Conservation (phyloP, 768 basidiomycete genomes). For the Scleroderma bovista region DNA sequence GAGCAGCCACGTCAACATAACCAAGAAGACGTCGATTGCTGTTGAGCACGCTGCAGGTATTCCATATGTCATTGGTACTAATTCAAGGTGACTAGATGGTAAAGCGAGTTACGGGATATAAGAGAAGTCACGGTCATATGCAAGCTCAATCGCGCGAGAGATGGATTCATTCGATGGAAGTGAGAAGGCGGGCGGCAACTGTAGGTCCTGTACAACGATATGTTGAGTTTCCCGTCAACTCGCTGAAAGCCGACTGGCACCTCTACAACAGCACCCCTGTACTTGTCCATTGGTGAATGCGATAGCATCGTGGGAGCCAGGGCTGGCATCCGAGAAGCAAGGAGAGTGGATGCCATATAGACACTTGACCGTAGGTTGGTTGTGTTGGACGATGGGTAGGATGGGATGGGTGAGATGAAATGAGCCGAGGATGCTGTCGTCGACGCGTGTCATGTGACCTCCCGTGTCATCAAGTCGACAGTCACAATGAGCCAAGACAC, state of each 20-base stretch:
- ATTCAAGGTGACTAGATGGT: neutral
- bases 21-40: constrained; percentile 70
- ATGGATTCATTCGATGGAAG: constrained; percentile 69
- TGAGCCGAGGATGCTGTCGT: too few relatives aligned
- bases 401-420: neutral
- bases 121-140: constrained; percentile 92
- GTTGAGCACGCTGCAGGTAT: constrained; percentile 70
- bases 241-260: constrained; percentile 30
- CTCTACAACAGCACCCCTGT: constrained; percentile 89
- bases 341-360: constrained; percentile 6
- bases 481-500: constrained; percentile 10
- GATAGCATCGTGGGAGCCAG: constrained; percentile 1
- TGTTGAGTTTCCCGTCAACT: neutral
- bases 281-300: constrained; percentile 43
- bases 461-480: neutral
- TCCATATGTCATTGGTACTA: neutral
- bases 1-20: constrained; percentile 69
- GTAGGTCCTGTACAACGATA: constrained; percentile 52
- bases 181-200: constrained; percentile 84
- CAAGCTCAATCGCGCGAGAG: constrained; percentile 73
- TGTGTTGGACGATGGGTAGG: neutral
- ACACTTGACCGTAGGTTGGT: neutral
- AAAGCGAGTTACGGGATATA: constrained; percentile 69
- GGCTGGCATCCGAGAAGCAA: neutral
- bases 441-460: too few relatives aligned